phyloP scores from a whole-genome alignment of 352 stramenopile species.

The Sclerospora graminicola region DNA sequence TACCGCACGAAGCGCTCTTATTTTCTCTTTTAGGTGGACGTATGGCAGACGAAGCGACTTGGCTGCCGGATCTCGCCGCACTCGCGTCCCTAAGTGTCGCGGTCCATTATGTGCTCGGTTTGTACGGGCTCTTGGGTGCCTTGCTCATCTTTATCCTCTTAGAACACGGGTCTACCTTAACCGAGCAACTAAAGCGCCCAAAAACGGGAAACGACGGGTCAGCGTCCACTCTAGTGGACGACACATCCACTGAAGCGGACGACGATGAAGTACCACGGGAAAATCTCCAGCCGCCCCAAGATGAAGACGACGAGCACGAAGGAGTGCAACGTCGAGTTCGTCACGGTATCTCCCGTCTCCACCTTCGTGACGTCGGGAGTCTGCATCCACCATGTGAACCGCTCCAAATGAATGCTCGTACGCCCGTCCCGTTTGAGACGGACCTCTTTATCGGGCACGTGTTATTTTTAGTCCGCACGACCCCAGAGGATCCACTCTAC shows the following conservation, averaged over 20 bases:
- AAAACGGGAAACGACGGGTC: constrained; percentile 6
- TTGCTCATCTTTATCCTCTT: constrained; percentile 28
- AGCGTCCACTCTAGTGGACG: constrained; percentile 8
- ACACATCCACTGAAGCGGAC: constrained; percentile 14
- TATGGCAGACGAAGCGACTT: constrained; percentile 25
- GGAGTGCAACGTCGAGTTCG: constrained; percentile 1
- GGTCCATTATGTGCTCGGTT: constrained; percentile 55
- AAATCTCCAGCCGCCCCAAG: neutral
- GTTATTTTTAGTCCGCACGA: constrained; percentile 75
- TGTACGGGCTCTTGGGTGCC: constrained; percentile 35
- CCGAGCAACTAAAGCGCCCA: neutral
- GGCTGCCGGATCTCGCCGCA: constrained; percentile 48
- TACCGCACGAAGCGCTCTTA: neutral
- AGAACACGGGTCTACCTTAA: constrained; percentile 22
- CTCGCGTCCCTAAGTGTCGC: constrained; percentile 42
- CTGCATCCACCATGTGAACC: neutral
- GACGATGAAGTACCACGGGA: constrained; percentile 8
- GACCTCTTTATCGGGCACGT: constrained; percentile 74
- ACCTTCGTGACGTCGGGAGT: constrained; percentile 33
- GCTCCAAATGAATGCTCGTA: constrained; percentile 46
- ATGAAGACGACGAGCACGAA: constrained; percentile 1
- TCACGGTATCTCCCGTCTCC: constrained; percentile 14
- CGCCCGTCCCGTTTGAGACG: constrained; percentile 75
- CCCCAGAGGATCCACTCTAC: constrained; percentile 43
- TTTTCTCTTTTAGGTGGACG: constrained; percentile 5